Base-by-base conservation (phyloP, 371 early-diverging fungal species). In the Mucor indicus region DNA sequence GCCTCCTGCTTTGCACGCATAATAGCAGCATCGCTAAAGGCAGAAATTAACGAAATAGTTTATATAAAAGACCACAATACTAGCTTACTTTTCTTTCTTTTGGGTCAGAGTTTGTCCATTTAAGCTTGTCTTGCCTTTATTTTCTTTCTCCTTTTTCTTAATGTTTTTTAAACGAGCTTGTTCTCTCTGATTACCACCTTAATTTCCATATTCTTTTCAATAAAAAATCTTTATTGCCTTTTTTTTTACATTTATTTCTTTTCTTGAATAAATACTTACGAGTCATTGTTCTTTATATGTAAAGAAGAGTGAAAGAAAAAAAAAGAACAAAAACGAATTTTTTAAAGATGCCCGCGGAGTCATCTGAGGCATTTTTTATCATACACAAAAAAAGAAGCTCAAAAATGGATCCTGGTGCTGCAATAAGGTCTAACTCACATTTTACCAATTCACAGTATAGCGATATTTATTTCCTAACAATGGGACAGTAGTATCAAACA, bases 111-210 rank as follows among this genome's bases (percentile, higher is more conserved):
- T 55, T 46, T 55, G 50, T 29, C 75, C 76, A 16, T 64, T 70
- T 16, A 60, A 27, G 31, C 48, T 63, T 4, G 61, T 17, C 37
- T 73, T 73, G 51, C 69, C 74, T 37, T 73, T 75, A 31, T 55
- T 52, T 16, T 51, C 48, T 38, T 73, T 59, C 38, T 64, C 49
- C 43, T 72, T 67, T 61, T 80, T 80, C 45, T 80, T 80, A 37
- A 57, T 37, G 56, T 73, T 74, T 60, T 77, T 77, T 50, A 63
- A 53, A 44, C 80, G 80, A 60, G 76, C 74, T 38, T 67, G 72
- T 57, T 80, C 80, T 63, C 80, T 71, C 53, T 80, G 80, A 45
- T 80, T 77, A 27, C 80, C 80, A 56, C 80, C 77, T 75, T 40
- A 36, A 44, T 31, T 49, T 11, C 19, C 25, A 38, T 19, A 17